phyloP scores from a whole-genome alignment of 495 filamentous ascomycete species.

The Cryomyces minteri region DNA sequence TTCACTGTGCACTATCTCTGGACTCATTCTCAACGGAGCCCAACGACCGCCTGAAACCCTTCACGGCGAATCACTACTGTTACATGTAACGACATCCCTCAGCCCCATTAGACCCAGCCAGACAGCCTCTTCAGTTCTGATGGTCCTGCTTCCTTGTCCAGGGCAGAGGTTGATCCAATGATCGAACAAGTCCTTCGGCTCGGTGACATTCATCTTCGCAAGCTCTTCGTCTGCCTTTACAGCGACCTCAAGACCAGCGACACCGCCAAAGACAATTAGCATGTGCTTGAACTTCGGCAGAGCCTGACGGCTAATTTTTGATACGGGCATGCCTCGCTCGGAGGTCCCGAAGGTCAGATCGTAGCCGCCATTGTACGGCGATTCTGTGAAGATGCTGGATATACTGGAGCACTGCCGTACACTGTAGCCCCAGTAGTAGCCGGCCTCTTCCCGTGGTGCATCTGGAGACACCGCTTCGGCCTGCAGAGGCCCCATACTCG shows the following conservation, averaged over 20 bases:
- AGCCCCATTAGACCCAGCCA: constrained; percentile 47
- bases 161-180: constrained; percentile 58
- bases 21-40: not conserved
- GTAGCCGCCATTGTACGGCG: constrained; percentile 17
- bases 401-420: constrained; percentile 38
- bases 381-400: constrained; percentile 42
- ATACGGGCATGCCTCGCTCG: constrained; percentile 43
- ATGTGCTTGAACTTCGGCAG: constrained; percentile 38
- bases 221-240: constrained; percentile 45
- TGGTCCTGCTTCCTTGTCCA: constrained; percentile 56
- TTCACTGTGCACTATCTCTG: no score
- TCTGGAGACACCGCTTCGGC: constrained; percentile 39
- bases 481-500: constrained; percentile 2
- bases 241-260: constrained; percentile 51
- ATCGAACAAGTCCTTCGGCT: constrained; percentile 51
- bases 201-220: constrained; percentile 32
- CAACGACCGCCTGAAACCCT: constrained; percentile 12
- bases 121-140: constrained; percentile 62
- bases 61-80: not conserved
- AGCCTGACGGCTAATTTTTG: not conserved
- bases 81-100: constrained; percentile 23
- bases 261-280: constrained; percentile 54
- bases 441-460: constrained; percentile 42
- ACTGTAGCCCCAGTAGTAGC: constrained; percentile 64
- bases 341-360: constrained; percentile 55